Evolutionary conservation across 768 basidiomycete genomes (phyloP).

Genomic region (Imleria badia): DNA sequence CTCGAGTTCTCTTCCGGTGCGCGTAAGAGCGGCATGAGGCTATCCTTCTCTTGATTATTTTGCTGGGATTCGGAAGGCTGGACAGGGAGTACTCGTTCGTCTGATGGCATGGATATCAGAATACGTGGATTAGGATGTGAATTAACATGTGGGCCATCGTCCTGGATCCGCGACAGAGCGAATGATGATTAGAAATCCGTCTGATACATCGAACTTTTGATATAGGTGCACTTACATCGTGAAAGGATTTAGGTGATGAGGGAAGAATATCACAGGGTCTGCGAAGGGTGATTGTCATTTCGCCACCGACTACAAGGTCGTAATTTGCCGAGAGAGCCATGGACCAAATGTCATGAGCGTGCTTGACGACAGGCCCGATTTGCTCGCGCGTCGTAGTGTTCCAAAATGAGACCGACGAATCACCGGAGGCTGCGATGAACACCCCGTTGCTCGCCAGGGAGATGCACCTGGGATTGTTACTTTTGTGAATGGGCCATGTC

Average conservation of each 20-base stretch:
- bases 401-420: not conserved
- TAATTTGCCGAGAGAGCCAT: not conserved
- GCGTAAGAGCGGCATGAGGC: not conserved
- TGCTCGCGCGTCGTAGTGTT: no score
- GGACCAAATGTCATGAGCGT: not conserved
- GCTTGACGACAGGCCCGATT: no score
- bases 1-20: not conserved
- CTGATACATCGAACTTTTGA: not conserved
- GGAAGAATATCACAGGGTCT: not conserved
- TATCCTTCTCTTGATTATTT: not conserved
- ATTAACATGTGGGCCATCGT: not conserved
- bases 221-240: not conserved
- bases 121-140: not conserved
- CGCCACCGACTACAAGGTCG: not conserved
- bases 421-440: not conserved
- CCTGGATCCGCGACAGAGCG: not conserved
- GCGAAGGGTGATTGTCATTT: not conserved
- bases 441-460: not conserved
- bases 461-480: not conserved
- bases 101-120: not conserved
- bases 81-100: not conserved
- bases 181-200: not conserved
- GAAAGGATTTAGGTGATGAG: not conserved
- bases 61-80: not conserved
- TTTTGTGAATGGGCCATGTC: not conserved